Percentiles rank a stretch among this genome's conserved stretches.
Conservation (phyloP, 2,329 filamentous ascomycete species). For the Nemania bipapillata region DNA sequence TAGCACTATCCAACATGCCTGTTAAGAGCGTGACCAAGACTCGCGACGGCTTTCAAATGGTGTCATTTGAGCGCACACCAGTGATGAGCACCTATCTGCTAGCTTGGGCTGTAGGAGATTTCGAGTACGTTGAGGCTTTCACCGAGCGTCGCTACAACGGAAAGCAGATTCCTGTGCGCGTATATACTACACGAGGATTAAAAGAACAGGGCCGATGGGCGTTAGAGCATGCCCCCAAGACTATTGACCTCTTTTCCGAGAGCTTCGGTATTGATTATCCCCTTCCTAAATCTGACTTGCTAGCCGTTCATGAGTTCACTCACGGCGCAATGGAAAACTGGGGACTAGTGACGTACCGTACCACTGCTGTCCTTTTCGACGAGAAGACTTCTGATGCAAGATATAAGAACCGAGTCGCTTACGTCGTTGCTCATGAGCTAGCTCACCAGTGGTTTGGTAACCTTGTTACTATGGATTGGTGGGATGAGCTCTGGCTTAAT, state of each 20-base stretch:
- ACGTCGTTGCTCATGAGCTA: conserved; percentile 97
- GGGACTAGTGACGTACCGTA: conserved; percentile 95
- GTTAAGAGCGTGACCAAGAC: conserved; percentile 74
- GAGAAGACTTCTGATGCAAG: conserved; percentile 88
- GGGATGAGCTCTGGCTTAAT: conserved; percentile 92
- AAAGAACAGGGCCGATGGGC: conserved; percentile 92
- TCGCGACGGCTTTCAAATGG: conserved; percentile 73
- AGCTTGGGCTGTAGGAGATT: conserved; percentile 95
- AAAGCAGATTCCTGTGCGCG: conserved; percentile 88
- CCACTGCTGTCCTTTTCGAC: conserved; percentile 95
- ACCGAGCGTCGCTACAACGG: conserved; percentile 92
- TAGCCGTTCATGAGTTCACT: conserved; percentile 93
- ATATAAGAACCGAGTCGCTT: conserved; percentile 93
- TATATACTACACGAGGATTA: conserved; percentile 94
- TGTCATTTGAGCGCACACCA: conserved; percentile 84
- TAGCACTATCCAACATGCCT: conserved; percentile 95
- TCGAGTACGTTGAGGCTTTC: conserved; percentile 93
- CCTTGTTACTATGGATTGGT: conserved; percentile 96
- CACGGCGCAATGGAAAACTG: conserved; percentile 94
- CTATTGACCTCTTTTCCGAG: conserved; percentile 96
- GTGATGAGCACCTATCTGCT: conserved; percentile 92
- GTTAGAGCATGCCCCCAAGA: conserved; percentile 88
- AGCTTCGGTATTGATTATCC: conserved; percentile 94
- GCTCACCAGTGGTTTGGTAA: conserved; percentile 98
- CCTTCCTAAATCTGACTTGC: conserved; percentile 87